phyloP scores from a whole-genome alignment of 192 early-diverging fungal species.

The Backusella psychrophila region DNA sequence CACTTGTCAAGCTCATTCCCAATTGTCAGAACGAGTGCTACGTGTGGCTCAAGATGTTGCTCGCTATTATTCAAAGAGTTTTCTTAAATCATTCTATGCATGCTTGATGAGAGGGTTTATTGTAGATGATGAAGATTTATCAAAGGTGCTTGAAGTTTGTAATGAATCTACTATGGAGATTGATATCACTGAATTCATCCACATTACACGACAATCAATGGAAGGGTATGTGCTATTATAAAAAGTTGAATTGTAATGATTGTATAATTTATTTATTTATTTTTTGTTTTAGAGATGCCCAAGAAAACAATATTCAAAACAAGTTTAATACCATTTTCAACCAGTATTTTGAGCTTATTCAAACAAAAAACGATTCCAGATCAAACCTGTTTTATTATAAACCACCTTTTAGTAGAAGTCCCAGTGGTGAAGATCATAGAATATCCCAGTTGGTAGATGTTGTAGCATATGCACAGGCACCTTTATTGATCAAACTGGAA shows the following conservation, averaged over 20 bases:
- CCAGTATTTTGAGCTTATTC: slow-evolving; percentile 56
- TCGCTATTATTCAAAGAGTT: slow-evolving; percentile 49
- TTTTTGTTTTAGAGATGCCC: slow-evolving; percentile 25
- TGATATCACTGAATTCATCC: slow-evolving; percentile 52
- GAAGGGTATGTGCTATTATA: background rate
- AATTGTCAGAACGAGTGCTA: slow-evolving; percentile 19
- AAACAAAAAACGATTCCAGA: slow-evolving; percentile 20
- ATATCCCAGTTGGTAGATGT: slow-evolving; percentile 32
- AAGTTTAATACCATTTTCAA: slow-evolving; percentile 52
- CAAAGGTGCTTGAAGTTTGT: slow-evolving; percentile 41
- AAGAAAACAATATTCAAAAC: slow-evolving; percentile 30
- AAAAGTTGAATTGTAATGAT: background rate
- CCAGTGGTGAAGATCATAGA: slow-evolving; percentile 13
- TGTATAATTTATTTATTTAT: background rate
- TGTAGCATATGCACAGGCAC: slow-evolving; percentile 58
- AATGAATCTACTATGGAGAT: slow-evolving; percentile 46
- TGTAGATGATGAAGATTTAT: slow-evolving; percentile 41
- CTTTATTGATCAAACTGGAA: slow-evolving; percentile 66
- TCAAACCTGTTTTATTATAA: slow-evolving; percentile 63
- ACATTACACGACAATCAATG: slow-evolving; percentile 22
- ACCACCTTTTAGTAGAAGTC: slow-evolving; percentile 39
- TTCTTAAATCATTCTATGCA: slow-evolving; percentile 47
- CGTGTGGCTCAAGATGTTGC: slow-evolving; percentile 36
- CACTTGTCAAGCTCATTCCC: background rate
- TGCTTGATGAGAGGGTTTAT: slow-evolving; percentile 43